phyloP scores from a whole-genome alignment of 768 basidiomycete genomes.

The Tricholomella constricta region DNA sequence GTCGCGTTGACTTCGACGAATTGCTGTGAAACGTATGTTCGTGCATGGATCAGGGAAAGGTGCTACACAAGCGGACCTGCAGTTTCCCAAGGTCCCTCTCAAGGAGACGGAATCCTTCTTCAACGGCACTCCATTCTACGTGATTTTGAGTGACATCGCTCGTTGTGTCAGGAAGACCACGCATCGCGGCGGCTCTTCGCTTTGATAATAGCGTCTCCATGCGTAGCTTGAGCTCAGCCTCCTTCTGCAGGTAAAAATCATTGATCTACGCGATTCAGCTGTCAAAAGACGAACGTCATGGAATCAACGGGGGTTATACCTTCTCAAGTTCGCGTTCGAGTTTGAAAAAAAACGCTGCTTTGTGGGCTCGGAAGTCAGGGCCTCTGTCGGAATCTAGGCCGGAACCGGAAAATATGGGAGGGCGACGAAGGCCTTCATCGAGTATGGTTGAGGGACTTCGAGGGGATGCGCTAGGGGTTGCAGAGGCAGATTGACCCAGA shows the following conservation, averaged over 20 bases:
- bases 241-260: constrained; percentile 95
- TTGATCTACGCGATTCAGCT: constrained; percentile 70
- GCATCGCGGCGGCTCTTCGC: constrained; percentile 78
- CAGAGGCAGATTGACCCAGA: constrained; percentile 27
- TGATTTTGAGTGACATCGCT: constrained; percentile 63
- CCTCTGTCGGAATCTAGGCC: constrained; percentile 73
- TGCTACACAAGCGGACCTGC: constrained; percentile 51
- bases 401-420: constrained; percentile 62
- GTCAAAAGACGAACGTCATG: constrained; percentile 7
- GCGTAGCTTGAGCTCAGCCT: constrained; percentile 89
- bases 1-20: constrained; percentile 97
- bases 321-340: constrained; percentile 97
- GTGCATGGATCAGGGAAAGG: constrained; percentile 20
- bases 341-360: constrained; percentile 98
- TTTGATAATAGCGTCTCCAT: constrained; percentile 94
- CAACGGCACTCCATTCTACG: constrained; percentile 94
- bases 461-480: constrained; percentile 29
- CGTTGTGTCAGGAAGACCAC: constrained; percentile 68
- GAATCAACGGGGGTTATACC: constrained; percentile 43
- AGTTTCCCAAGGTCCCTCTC: constrained; percentile 94
- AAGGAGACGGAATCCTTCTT: constrained; percentile 93
- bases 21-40: constrained; percentile 55
- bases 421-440: constrained; percentile 46
- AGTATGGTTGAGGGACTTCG: constrained; percentile 34
- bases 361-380: constrained; percentile 90